phyloP scores from a whole-genome alignment of 192 early-diverging fungal species.

The Linnemannia schmuckeri region DNA sequence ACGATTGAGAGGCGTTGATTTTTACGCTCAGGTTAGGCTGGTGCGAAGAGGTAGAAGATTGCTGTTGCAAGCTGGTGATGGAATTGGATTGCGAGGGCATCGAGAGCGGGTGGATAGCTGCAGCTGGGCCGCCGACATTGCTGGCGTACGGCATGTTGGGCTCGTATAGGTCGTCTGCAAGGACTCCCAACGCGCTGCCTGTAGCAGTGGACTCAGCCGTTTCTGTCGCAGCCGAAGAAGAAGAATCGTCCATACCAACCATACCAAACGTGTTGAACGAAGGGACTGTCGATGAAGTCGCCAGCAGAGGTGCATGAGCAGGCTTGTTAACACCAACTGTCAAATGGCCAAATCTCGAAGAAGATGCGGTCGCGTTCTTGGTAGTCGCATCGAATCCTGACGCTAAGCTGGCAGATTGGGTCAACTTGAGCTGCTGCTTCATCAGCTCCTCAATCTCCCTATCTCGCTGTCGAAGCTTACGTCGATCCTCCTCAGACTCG shows the following conservation, averaged over 20 bases:
- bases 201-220: not conserved
- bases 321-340: not conserved
- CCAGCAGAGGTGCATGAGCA: not conserved
- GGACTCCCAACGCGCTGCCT: constrained; percentile 2
- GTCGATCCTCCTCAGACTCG: constrained; percentile 38
- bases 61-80: constrained; percentile 27
- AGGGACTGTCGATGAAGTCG: constrained; percentile 11
- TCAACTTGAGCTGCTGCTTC: constrained; percentile 16
- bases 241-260: not conserved
- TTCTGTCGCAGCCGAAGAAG: not conserved
- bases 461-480: constrained; percentile 39
- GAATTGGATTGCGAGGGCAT: constrained; percentile 37
- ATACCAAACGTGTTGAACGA: constrained; percentile 15
- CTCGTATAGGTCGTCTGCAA: constrained; percentile 30
- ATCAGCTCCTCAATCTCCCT: constrained; percentile 43
- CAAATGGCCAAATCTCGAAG: not conserved
- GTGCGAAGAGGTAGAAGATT: not conserved
- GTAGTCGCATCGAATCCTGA: constrained; percentile 7
- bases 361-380: not conserved
- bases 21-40: constrained; percentile 18
- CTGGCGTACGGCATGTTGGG: constrained; percentile 7
- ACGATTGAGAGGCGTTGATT: constrained; percentile 17
- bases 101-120: constrained; percentile 4
- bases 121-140: not conserved
- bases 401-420: not conserved